Evolutionary conservation across 2,329 filamentous ascomycete species (phyloP), one percentile per base, ranked within the genome.

Genomic region (Penicillium concentricum): DNA sequence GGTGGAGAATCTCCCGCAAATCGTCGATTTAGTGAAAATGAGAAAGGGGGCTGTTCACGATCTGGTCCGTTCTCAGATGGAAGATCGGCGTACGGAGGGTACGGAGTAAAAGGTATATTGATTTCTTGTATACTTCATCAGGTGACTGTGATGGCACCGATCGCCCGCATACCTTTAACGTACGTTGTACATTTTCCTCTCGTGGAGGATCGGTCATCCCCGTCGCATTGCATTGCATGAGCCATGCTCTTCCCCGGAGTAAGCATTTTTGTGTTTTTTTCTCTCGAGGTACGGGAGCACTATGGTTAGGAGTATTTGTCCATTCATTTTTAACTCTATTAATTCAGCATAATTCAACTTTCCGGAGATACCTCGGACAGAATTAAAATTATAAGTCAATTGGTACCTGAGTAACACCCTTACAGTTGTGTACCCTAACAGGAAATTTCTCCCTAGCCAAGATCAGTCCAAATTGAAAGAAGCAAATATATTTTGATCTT

Each of bases 191-290:
- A 39, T 24, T 24, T 26, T 15, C 2, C 51, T 61, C 63, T 64
- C 61, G 58, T 62, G 61, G 55, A 49, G 52, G 54, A 61, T 61
- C 63, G 39, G 56, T 18, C 55, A 50, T 51, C 58, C 61, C 55
- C 53, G 61, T 61, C 61, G 64, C 64, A 67, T 67, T 65, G 64
- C 64, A 65, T 67, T 66, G 64, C 64, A 66, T 64, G 52, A 59
- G 51, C 60, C 58, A 62, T 58, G 26, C 50, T 58, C 47, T 62
- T 61, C 54, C 61, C 61, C 63, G 43, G 62, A 54, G 57, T 58
- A 43, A 43, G 49, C 28, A 44, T 26, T 35, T 15, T 44, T 51
- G 4, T 22, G 32, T 24, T 34, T n/a, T 34, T 15, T 41, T n/a
- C 16, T 13, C 10, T 44, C 18, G 30, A 13, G 12, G 9, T 32